phyloP scores from a whole-genome alignment of 192 early-diverging fungal genomes.

The Entomortierella lignicola region DNA sequence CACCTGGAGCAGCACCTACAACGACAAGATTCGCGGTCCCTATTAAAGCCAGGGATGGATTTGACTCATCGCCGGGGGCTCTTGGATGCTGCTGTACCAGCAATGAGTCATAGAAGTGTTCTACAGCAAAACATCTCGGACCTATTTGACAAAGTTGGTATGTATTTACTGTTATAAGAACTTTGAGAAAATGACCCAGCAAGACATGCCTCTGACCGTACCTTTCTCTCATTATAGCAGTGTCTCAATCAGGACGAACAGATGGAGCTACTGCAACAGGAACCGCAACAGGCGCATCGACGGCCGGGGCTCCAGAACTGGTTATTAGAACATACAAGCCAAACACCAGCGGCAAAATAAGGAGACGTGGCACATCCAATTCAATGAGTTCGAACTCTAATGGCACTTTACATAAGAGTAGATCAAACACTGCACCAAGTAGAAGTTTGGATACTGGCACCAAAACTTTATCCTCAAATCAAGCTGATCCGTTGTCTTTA shows the following conservation, averaged over 20 bases:
- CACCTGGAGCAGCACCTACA: constrained; percentile 15
- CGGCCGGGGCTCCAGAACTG: constrained; percentile 1
- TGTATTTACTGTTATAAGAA: not conserved
- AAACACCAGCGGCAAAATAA: constrained; percentile 1
- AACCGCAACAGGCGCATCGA: not conserved
- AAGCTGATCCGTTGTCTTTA: not conserved
- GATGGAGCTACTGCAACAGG: not conserved
- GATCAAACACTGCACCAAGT: not conserved
- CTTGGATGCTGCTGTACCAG: not conserved
- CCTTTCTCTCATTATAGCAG: not conserved
- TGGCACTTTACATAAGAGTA: not conserved
- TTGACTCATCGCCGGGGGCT: not conserved
- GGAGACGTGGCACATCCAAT: not conserved
- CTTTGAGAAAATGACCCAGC: not conserved
- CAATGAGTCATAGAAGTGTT: not conserved
- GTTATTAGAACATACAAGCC: constrained; percentile 16
- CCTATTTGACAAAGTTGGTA: constrained; percentile 10
- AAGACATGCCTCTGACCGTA: not conserved
- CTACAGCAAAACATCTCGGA: not conserved
- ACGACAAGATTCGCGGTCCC: not conserved
- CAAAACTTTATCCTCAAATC: not conserved
- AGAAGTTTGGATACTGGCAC: not conserved
- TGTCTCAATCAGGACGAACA: not conserved
- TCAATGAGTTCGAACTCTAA: not conserved
- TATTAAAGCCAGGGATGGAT: not conserved